Base-by-base conservation (phyloP, 75 land plant species). In the Pinus taeda region DNA sequence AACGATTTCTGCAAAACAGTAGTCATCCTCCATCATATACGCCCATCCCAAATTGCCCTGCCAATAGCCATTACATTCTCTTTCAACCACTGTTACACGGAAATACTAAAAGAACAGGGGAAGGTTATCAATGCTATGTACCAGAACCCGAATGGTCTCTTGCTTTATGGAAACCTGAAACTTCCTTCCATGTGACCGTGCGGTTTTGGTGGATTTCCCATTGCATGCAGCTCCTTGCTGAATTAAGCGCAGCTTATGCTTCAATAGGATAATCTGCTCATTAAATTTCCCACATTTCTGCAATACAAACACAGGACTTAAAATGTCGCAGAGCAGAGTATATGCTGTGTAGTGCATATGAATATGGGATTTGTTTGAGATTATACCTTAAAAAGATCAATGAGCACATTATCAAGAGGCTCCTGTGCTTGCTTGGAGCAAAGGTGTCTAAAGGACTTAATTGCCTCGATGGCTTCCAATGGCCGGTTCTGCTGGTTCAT, bases 11-110 rank as follows among this genome's bases (percentile, higher is more conserved):
- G 87, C 87, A 9, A 81, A 81, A 39, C 61, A 17, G 56, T 73
- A 85, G 65, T 93, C 92, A 0, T 71, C 56, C 30, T 92, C 88
- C 72, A 91, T 97, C 92, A 95, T 93, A 78, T 95, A 95, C 0
- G 98, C 98, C 98, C 98, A 95, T 4, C 94, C 98, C 77, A 95
- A 73, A 80, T 95, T 95, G 0, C 98, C 97, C 96, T 95, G 88
- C 12, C 73, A 73, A 49, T 3, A 49, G 2, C 12, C 55, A 49
- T 49, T 49, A 49, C 12, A 49, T 49, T 49, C 11, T 49, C 55
- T 49, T 49, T 49, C 55, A 49, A 49, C 55, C 55, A 49, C 49
- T 49, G 55, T 49, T 49, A 49, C 55, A 49, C 55, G 9, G 55
- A 49, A 49, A 49, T 49, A 2, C 55, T 49, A 49, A 49, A 49